phyloP scores from a whole-genome alignment of 169 alveolate species.

The Plasmodium fragile region DNA sequence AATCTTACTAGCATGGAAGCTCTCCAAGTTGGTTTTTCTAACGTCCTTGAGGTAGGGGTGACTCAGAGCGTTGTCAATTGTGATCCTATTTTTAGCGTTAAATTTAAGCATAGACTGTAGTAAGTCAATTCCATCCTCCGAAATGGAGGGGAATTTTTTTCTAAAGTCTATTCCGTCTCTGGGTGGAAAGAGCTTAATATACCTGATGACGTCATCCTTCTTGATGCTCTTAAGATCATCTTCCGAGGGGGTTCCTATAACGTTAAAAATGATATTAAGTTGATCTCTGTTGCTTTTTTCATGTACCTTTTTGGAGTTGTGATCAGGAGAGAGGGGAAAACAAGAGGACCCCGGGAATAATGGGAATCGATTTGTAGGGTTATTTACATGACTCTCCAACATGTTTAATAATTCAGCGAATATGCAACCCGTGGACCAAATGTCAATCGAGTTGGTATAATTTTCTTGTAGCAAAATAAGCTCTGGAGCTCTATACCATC shows the following conservation, averaged over 20 bases:
- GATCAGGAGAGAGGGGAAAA: constrained; percentile 96
- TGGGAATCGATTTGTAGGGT: constrained; percentile 96
- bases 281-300: constrained; percentile 92
- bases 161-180: constrained; percentile 86
- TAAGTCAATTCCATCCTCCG: constrained; percentile 92
- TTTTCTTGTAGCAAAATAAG: constrained; percentile 96
- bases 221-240: constrained; percentile 92
- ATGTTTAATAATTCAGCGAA: constrained; percentile 96
- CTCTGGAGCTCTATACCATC: constrained; percentile 99
- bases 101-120: constrained; percentile 93
- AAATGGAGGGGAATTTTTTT: constrained; percentile 88
- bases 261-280: constrained; percentile 95
- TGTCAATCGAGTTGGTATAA: constrained; percentile 98
- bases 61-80: constrained; percentile 93
- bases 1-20: constrained; percentile 75
- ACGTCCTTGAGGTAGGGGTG: constrained; percentile 94
- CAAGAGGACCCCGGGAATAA: constrained; percentile 98
- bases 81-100: constrained; percentile 93
- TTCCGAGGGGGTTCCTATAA: constrained; percentile 97
- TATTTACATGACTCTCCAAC: constrained; percentile 94
- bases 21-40: constrained; percentile 79
- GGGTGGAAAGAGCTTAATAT: constrained; percentile 87
- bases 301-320: constrained; percentile 84
- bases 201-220: constrained; percentile 90
- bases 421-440: constrained; percentile 98